Base-by-base conservation (phyloP, 164 flowering plant genomes). In the Aristolochia fimbriata region DNA sequence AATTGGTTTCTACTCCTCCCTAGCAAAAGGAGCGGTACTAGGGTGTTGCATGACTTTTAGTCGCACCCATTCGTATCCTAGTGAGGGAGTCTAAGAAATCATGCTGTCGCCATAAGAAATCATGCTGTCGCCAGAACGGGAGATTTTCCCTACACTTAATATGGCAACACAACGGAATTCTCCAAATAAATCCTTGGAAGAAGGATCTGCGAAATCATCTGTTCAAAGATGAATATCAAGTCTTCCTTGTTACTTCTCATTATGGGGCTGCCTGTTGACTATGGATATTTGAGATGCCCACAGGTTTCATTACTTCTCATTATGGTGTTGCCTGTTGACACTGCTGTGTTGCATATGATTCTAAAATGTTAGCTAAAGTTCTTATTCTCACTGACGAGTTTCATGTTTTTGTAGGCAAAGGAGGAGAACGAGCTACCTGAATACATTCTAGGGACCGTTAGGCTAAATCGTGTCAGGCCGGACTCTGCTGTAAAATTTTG, bases 381-480 rank as follows among this genome's bases (percentile, higher is more conserved):
- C 55, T 21, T 3, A 21, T 20, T 51, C 52, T 23, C 24, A 23
- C 48, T 48, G 56, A 13, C 6, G 4, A 13, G 11, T 19, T 4
- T 46, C 19, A 31, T 59, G 2, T 60, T 23, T 62, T 67, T 74
- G 69, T 88, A 92, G 98, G 98, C 84, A 37, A 83, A 75, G 71
- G 96, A 90, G 65, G 96, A 82, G 70, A 65, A 48, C 16, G 97
- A 93, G 57, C 76, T 93, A 60, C 99, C 99, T 0, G 99, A 90
- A 63, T 85, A 80, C 71, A 79, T 93, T 74, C 90, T 93, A 58
- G 98, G 98, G 31, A 86, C 97, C 31, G 96, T 87, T 63, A 74
- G 96, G 53, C 71, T 93, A 59, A 93, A 79, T 55, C 85, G 87
- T 33, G 61, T 93, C 33, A 80, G 60, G 63, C 82, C 66, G 13